Conservation (phyloP, 2,329 filamentous ascomycete species). For the Trichoderma asperellum region DNA sequence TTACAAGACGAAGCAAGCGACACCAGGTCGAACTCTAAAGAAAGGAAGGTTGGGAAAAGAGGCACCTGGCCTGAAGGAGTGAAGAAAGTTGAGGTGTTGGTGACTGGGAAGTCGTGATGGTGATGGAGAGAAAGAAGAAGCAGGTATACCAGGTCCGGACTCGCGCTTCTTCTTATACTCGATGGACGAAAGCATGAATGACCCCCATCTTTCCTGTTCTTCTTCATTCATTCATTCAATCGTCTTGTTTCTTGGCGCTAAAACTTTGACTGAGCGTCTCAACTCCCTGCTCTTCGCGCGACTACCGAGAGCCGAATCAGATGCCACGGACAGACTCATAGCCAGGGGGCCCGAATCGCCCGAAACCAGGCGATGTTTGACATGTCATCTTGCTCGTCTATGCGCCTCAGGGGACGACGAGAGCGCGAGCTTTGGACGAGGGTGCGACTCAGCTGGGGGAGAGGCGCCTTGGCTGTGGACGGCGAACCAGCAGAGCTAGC, state of each 20-base stretch:
- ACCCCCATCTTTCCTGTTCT: not conserved
- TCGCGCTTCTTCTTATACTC: slow-evolving; percentile 19
- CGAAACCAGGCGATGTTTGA: slow-evolving; percentile 24
- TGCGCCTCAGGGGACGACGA: not conserved
- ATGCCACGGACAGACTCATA: not conserved
- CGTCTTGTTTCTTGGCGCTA: slow-evolving; percentile 7
- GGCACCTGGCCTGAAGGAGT: slow-evolving; percentile 28
- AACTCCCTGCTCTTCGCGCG: not conserved
- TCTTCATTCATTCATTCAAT: not conserved
- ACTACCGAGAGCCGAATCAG: slow-evolving; percentile 8
- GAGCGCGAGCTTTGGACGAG: not conserved
- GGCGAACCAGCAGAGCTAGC: too few relatives aligned
- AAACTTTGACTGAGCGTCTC: slow-evolving; percentile 9
- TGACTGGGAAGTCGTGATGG: slow-evolving; percentile 25
- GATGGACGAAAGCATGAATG: not conserved
- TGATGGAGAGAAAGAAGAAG: slow-evolving; percentile 18
- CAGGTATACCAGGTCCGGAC: not conserved
- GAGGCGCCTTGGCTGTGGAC: not conserved
- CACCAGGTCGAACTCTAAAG: slow-evolving; percentile 30
- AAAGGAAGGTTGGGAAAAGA: slow-evolving; percentile 28
- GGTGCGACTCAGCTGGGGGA: not conserved
- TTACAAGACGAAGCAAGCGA: slow-evolving; percentile 27
- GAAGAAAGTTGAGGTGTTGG: slow-evolving; percentile 6
- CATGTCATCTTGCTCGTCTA: not conserved
- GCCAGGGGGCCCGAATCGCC: not conserved